Evolutionary conservation across 306 rosid genomes (phyloP).

Genomic region (Fagus sylvatica): DNA sequence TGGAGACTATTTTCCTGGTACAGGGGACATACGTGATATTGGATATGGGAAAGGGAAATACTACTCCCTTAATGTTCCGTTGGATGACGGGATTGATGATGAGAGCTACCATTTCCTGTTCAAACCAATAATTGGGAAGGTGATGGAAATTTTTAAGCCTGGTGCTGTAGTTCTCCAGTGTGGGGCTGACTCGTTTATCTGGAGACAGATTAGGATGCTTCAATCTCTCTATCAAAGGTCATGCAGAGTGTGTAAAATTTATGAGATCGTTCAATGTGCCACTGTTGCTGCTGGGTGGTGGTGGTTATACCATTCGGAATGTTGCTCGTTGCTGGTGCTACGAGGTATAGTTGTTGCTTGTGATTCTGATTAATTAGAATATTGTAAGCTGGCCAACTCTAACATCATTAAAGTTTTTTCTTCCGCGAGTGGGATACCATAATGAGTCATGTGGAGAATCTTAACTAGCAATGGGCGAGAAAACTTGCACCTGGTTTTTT

Average conservation of each 20-base stretch:
- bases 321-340: constrained; percentile 97
- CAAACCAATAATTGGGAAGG: constrained; percentile 82
- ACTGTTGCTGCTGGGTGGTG: constrained; percentile 78
- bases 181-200: constrained; percentile 86
- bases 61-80: constrained; percentile 86
- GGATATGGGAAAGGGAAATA: constrained; percentile 82
- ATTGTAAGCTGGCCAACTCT: constrained; percentile 15
- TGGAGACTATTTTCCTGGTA: constrained; percentile 90
- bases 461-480: not conserved
- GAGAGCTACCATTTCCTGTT: constrained; percentile 89
- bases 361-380: constrained; percentile 12
- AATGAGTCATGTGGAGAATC: constrained; percentile 1
- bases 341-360: constrained; percentile 51
- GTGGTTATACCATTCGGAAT: constrained; percentile 87
- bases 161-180: constrained; percentile 95
- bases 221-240: constrained; percentile 86
- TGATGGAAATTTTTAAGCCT: constrained; percentile 82
- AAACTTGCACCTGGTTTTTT: not conserved
- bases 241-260: constrained; percentile 83
- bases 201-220: constrained; percentile 92
- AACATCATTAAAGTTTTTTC: constrained; percentile 4
- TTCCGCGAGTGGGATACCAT: not conserved
- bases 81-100: constrained; percentile 90
- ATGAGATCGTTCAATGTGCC: constrained; percentile 94
- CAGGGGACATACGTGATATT: constrained; percentile 78